Percentiles rank a stretch among this genome's conserved stretches.
These are phyloP conservation scores for Bassia scoparia DNA, from an alignment of 148 eudicot genomes.

Conservation along the genomic window DNA sequence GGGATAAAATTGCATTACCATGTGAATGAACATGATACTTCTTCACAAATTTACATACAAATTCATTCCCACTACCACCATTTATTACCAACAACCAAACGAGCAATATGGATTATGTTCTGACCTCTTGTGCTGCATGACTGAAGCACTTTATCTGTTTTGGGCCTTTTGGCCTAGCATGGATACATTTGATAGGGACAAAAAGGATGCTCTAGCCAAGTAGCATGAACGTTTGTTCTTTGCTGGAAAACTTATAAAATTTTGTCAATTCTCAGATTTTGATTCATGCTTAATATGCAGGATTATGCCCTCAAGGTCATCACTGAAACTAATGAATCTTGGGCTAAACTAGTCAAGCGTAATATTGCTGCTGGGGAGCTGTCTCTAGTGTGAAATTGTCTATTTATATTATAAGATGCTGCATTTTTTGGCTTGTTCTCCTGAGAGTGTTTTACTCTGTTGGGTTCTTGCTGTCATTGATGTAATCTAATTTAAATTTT, in stretches of 20 bases:
- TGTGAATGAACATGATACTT: too few relatives aligned
- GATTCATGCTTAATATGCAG: conserved; percentile 34
- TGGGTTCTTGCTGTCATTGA: conserved; percentile 7
- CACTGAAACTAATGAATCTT: conserved; percentile 80
- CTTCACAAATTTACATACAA: too few relatives aligned
- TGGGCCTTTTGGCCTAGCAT: background rate
- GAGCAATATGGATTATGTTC: too few relatives aligned
- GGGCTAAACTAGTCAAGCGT: conserved; percentile 91
- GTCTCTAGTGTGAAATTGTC: conserved; percentile 55
- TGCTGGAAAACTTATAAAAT: background rate
- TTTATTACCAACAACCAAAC: too few relatives aligned
- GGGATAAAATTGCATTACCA: too few relatives aligned
- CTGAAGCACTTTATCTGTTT: too few relatives aligned
- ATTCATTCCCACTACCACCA: too few relatives aligned
- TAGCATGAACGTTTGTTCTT: background rate
- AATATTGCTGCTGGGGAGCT: conserved; percentile 83
- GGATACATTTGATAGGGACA: background rate
- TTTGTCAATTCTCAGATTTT: background rate
- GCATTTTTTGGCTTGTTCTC: conserved; percentile 15
- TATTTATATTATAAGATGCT: background rate
- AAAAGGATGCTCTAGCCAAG: background rate
- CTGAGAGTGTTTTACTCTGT: conserved; percentile 9
- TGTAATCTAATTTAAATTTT: background rate
- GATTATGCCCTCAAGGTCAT: conserved; percentile 93
- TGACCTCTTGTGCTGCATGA: too few relatives aligned